These are phyloP conservation scores for Agaricus blazei DNA, from an alignment of 768 basidiomycete species.

Conservation along the genomic window DNA sequence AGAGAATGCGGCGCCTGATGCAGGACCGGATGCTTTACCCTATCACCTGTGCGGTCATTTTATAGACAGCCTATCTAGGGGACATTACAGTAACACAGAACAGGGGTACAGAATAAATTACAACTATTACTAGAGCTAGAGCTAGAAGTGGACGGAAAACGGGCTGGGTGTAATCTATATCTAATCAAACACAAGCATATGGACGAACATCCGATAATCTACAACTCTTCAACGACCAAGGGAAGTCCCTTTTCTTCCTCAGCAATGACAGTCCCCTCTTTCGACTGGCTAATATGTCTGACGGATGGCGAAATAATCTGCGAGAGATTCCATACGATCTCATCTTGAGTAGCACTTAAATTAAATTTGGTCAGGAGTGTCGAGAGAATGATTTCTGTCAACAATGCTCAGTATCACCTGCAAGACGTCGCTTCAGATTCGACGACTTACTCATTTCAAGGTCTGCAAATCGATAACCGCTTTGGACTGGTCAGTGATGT, in stretches of 20 bases:
- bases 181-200: too few relatives aligned
- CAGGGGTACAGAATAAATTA: too few relatives aligned
- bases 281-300: conserved; percentile 10
- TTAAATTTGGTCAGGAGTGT: conserved; percentile 30
- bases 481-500: conserved; percentile 11
- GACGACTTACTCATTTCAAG: conserved; percentile 47
- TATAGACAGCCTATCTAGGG: too few relatives aligned
- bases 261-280: conserved; percentile 6
- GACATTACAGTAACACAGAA: too few relatives aligned
- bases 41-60: too few relatives aligned
- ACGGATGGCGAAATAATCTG: conserved; percentile 44
- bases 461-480: conserved; percentile 51
- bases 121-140: too few relatives aligned
- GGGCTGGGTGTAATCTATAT: too few relatives aligned
- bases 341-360: conserved; percentile 29
- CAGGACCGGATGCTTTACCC: too few relatives aligned
- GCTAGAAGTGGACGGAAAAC: too few relatives aligned
- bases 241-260: conserved; percentile 35
- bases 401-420: not conserved
- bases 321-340: conserved; percentile 42
- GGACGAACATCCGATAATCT: not conserved
- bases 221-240: conserved; percentile 19
- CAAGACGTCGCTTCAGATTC: not conserved
- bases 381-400: conserved; percentile 34
- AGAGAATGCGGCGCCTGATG: too few relatives aligned